Percentiles rank a stretch among this genome's conserved stretches.
Conservation (phyloP, 768 basidiomycete species). For the Tubosaeta sp. region DNA sequence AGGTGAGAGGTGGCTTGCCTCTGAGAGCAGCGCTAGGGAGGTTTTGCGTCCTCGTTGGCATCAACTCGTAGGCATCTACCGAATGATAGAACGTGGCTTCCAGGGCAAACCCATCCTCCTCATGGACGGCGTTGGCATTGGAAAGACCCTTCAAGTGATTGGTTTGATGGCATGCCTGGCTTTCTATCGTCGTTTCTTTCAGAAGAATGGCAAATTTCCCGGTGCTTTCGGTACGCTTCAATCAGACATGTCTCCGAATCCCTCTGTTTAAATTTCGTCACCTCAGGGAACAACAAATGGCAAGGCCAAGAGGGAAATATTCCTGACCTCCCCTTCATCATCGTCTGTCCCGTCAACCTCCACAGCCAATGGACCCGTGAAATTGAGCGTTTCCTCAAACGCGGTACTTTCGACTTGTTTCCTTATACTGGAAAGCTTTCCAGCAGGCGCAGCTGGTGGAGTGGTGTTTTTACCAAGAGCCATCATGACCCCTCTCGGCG, state of each 20-base stretch:
- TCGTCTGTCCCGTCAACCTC: neutral
- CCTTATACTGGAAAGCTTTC: neutral
- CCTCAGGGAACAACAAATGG: neutral
- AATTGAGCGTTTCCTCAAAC: neutral
- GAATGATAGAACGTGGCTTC: slow-evolving; percentile 9
- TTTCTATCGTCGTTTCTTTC: neutral
- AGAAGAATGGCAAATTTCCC: neutral
- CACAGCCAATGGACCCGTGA: slow-evolving; percentile 1
- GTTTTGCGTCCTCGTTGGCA: slow-evolving; percentile 12
- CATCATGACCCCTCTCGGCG: neutral
- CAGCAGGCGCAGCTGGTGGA: neutral
- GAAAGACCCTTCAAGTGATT: slow-evolving; percentile 21
- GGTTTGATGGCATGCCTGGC: slow-evolving; percentile 11
- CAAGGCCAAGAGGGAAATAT: neutral
- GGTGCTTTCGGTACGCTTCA: slow-evolving; percentile 1
- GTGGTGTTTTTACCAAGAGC: neutral
- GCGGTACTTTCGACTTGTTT: neutral
- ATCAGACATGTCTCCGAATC: too few species aligned
- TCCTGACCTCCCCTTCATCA: neutral
- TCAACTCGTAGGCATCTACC: slow-evolving; percentile 16
- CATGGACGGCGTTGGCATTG: slow-evolving; percentile 24
- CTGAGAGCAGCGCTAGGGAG: neutral
- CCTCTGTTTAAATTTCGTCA: too few species aligned
- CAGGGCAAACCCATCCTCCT: slow-evolving; percentile 7
- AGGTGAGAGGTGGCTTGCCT: slow-evolving; percentile 7